These are phyloP conservation scores for Fusarium annulatum DNA, from an alignment of 2,329 filamentous ascomycete species.

Conservation along the genomic window DNA sequence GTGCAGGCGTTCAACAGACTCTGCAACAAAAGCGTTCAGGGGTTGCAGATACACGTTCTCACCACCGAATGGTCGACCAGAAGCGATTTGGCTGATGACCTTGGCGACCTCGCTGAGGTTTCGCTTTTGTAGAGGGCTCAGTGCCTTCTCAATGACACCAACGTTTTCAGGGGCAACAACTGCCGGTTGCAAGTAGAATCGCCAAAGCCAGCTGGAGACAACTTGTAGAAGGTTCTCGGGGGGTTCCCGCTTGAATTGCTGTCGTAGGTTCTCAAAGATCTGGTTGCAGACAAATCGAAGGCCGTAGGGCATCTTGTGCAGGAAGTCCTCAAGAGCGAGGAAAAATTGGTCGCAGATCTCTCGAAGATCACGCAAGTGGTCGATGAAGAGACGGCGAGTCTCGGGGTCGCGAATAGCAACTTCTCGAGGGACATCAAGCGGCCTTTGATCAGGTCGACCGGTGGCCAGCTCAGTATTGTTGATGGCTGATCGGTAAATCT, in stretches of 20 bases:
- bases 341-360: slow-evolving; percentile 96
- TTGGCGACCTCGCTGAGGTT: slow-evolving; percentile 93
- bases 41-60: slow-evolving; percentile 97
- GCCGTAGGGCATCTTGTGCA: slow-evolving; percentile 92
- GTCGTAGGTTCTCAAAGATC: slow-evolving; percentile 80
- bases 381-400: slow-evolving; percentile 91
- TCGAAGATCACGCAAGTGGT: slow-evolving; percentile 90
- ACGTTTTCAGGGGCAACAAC: slow-evolving; percentile 91
- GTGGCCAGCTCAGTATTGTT: slow-evolving; percentile 98
- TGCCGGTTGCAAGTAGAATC: slow-evolving; percentile 90
- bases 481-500: slow-evolving; percentile 94
- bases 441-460: slow-evolving; percentile 82
- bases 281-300: slow-evolving; percentile 89
- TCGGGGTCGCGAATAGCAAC: slow-evolving; percentile 96
- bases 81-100: slow-evolving; percentile 87
- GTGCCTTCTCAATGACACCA: slow-evolving; percentile 88
- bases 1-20: slow-evolving; percentile 83
- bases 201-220: slow-evolving; percentile 93
- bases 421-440: slow-evolving; percentile 87
- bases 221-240: slow-evolving; percentile 82
- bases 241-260: slow-evolving; percentile 83
- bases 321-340: slow-evolving; percentile 79
- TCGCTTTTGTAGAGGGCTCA: slow-evolving; percentile 91
- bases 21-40: slow-evolving; percentile 88
- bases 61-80: slow-evolving; percentile 89